Evolutionary conservation across 2,329 filamentous ascomycete species (phyloP), one percentile per base, ranked within the genome.

Genomic region (Westerdykella aurantiaca): DNA sequence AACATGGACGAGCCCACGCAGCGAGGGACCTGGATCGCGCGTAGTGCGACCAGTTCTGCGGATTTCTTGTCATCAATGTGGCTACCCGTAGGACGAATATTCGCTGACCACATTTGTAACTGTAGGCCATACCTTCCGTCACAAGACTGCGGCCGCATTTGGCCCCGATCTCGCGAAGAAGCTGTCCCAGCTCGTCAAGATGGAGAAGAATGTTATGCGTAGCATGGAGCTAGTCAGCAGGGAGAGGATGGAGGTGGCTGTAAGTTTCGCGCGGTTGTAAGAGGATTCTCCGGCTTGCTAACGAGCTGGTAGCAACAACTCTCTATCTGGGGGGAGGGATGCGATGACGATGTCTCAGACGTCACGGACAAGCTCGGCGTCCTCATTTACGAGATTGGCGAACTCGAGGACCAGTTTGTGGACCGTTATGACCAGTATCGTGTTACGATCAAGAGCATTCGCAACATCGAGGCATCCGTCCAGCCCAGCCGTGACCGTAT

Each of bases 131-230:
- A 80, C 76, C 34, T 80, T 89, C 66, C 80, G 86, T 58, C 79
- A 82, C 64, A 84, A 85, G 63, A 79, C 83, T 35, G 85, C 86
- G 51, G 86, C 86, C 55, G 83, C 85, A 58, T 89, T 88, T 61
- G 82, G 82, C 31, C 82, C 90, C 45, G 93, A 98, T 62, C 83
- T 98, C 46, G 86, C 93, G 46, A 96, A 95, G 80, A 98, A 98
- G 80, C 83, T 98, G 50, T 88, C 90, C 34, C 88, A 95, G 74
- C 81, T 98, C 42, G 93, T 98, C 52, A 98, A 98, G 81, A 98
- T 98, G 93, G 93, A 98, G 76, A 98, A 98, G 83, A 97, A 98
- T 67, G 88, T 96, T 45, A 98, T 98, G 93, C 88, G 93, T 70
- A 96, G 89, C 68, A 83, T 97, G 78, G 93, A 98, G 69, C 79